Evolutionary conservation across 2,329 filamentous ascomycete species (phyloP).

Genomic region (Catunica adiposa): DNA sequence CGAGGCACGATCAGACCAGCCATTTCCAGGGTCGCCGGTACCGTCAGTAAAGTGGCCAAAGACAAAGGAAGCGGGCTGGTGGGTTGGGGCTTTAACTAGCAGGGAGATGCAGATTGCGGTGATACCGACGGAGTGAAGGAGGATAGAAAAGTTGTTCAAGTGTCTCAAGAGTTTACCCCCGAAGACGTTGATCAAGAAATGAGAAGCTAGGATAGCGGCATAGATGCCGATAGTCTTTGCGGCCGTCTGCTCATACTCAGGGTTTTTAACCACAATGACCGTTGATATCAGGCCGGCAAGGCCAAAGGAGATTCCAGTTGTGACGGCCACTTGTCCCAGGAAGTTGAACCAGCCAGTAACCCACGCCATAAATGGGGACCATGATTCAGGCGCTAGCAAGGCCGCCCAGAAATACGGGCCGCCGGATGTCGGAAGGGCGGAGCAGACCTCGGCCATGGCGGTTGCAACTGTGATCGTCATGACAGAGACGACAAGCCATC

Average conservation of each 20-base stretch:
- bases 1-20: conserved; percentile 36
- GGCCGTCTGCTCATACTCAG: conserved; percentile 18
- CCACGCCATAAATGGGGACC: conserved; percentile 15
- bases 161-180: conserved; percentile 38
- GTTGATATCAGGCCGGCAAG: conserved; percentile 25
- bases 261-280: conserved; percentile 23
- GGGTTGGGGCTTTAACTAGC: conserved; percentile 39
- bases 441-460: conserved; percentile 43
- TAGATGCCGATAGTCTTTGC: conserved; percentile 40
- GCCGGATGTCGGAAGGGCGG: conserved; percentile 40
- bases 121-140: conserved; percentile 37
- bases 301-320: conserved; percentile 27
- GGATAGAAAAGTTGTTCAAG: conserved; percentile 39
- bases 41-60: conserved; percentile 37
- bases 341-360: conserved; percentile 28
- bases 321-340: conserved; percentile 27
- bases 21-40: conserved; percentile 29
- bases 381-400: conserved; percentile 31
- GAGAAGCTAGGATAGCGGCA: conserved; percentile 36
- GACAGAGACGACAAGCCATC: conserved; percentile 34
- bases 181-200: conserved; percentile 40
- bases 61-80: conserved; percentile 38
- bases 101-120: conserved; percentile 37
- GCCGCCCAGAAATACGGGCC: conserved; percentile 46
- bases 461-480: conserved; percentile 30